Conservation (phyloP, 2,329 filamentous ascomycete species). For the Alternaria viburni region DNA sequence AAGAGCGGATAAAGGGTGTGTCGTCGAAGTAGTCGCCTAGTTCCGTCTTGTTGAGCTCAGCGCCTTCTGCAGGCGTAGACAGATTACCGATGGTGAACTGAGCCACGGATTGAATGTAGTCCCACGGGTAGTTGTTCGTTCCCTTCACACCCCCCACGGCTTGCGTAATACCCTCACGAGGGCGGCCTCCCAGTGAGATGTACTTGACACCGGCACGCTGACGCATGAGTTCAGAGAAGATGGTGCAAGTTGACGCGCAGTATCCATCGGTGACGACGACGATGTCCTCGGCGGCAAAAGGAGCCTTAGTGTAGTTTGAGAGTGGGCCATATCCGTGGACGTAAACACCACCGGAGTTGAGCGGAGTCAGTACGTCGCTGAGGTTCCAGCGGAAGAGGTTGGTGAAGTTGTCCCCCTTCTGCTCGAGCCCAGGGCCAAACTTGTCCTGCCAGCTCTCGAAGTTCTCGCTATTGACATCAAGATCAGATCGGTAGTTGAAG, state of each 20-base stretch:
- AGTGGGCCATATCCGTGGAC: slow-evolving; percentile 43
- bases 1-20: slow-evolving; percentile 37
- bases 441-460: slow-evolving; percentile 57
- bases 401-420: slow-evolving; percentile 62
- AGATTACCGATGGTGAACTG: slow-evolving; percentile 30
- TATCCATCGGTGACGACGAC: slow-evolving; percentile 60
- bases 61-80: slow-evolving; percentile 31
- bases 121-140: slow-evolving; percentile 46
- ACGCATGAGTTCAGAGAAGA: slow-evolving; percentile 63
- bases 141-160: slow-evolving; percentile 70
- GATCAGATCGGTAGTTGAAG: slow-evolving; percentile 56
- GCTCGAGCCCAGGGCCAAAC: slow-evolving; percentile 48
- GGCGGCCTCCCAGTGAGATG: slow-evolving; percentile 66
- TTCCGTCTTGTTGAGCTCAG: slow-evolving; percentile 38
- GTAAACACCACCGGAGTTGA: slow-evolving; percentile 43
- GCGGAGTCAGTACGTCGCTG: slow-evolving; percentile 46
- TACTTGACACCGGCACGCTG: slow-evolving; percentile 61
- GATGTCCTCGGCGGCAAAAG: slow-evolving; percentile 50
- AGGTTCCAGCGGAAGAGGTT: slow-evolving; percentile 62
- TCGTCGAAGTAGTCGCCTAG: slow-evolving; percentile 42
- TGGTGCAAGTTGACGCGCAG: slow-evolving; percentile 66
- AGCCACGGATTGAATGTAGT: slow-evolving; percentile 38
- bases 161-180: slow-evolving; percentile 59
- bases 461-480: slow-evolving; percentile 58
- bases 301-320: slow-evolving; percentile 51